Base-by-base conservation (phyloP, 495 filamentous ascomycete species). In the Amniculicola lignicola region DNA sequence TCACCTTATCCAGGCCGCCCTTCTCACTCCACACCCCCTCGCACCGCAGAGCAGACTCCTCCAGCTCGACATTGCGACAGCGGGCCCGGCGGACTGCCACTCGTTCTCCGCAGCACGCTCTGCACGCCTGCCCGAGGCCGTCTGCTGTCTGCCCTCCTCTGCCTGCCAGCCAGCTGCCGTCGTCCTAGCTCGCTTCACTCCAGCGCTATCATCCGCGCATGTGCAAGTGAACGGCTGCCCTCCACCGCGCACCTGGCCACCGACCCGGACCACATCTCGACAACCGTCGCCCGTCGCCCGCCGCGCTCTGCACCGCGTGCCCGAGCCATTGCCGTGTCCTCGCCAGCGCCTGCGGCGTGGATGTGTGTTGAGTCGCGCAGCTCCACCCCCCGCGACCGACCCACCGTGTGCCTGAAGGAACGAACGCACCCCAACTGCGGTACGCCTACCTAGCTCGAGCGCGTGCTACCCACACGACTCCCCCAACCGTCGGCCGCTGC, bases 191-290 rank as follows among this genome's bases (percentile, higher is more conserved):
- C 27, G 45, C 45, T 35, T 22, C 40, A 25, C 40, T 6, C 40
- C 19, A 22, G 16, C 40, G 44, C 44, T 47, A n/a, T 47, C 44
- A 21, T 21, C 44, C 24, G 24, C 24, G 23, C 27, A n/a, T n/a
- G n/a, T 33, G 9, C 44, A 47, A 29, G 44, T 47, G 44, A 47
- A 47, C 9, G 23, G 44, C 22, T 19, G n/a, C 22, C 44, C n/a
- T 9, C 4, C 22, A 28, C 7, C 18, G 18, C 46, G 6, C 46
- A n/a, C 19, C 29, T 23, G 9, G 16, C 46, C 28, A 21, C 29
- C 46, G 12, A 7, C 24, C 23, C 5, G 16, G 4, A 27, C 18
- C 22, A 10, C 7, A 9, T 27, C 16, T 23, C 16, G 10, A 22
- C 5, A 9, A 27, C 29, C 29, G 9, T 16, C 38, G 16, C 16